A percentile compares a stretch with the other conserved stretches of the same genome.
Evolutionary conservation across 495 filamentous ascomycete genomes (phyloP).

Genomic region (Apodospora peruviana): DNA sequence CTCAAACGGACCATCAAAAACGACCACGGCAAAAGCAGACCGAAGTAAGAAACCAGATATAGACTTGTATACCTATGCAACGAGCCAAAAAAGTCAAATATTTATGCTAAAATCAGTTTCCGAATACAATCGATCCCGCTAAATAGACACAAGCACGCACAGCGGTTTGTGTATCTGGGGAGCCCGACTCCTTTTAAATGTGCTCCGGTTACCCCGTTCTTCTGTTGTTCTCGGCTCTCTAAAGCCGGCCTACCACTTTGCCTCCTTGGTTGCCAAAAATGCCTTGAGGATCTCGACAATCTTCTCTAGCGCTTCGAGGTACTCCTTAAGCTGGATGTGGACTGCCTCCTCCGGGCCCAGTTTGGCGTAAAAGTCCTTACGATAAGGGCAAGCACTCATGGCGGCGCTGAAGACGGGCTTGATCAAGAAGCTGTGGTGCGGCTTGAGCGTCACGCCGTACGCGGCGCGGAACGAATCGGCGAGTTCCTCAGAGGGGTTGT

Average conservation of each 20-base stretch:
- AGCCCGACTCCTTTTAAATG: background rate
- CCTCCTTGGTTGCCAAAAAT: slow-evolving; percentile 63
- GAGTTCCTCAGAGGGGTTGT: slow-evolving; percentile 65
- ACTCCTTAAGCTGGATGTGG: slow-evolving; percentile 52
- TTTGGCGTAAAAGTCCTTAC: slow-evolving; percentile 84
- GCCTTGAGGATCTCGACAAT: slow-evolving; percentile 67
- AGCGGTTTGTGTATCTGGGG: too few species aligned
- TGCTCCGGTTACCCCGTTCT: too few species aligned
- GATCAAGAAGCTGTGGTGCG: slow-evolving; percentile 78
- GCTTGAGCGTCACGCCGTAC: slow-evolving; percentile 81
- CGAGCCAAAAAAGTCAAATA: too few species aligned
- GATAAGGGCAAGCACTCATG: slow-evolving; percentile 88
- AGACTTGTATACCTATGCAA: too few species aligned
- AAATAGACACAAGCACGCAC: too few species aligned
- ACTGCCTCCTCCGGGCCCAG: slow-evolving; percentile 64
- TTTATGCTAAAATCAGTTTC: too few species aligned
- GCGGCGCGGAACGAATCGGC: slow-evolving; percentile 77
- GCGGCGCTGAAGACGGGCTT: slow-evolving; percentile 88
- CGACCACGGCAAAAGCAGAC: too few species aligned
- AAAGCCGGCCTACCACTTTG: slow-evolving; percentile 60
- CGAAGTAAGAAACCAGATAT: too few species aligned
- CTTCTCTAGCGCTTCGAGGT: slow-evolving; percentile 70
- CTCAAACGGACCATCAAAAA: too few species aligned
- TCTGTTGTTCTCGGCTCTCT: too few species aligned
- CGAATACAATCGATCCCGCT: too few species aligned